phyloP scores from a whole-genome alignment of 306 rosid genomes.

The Cyclanthera cordifolia region DNA sequence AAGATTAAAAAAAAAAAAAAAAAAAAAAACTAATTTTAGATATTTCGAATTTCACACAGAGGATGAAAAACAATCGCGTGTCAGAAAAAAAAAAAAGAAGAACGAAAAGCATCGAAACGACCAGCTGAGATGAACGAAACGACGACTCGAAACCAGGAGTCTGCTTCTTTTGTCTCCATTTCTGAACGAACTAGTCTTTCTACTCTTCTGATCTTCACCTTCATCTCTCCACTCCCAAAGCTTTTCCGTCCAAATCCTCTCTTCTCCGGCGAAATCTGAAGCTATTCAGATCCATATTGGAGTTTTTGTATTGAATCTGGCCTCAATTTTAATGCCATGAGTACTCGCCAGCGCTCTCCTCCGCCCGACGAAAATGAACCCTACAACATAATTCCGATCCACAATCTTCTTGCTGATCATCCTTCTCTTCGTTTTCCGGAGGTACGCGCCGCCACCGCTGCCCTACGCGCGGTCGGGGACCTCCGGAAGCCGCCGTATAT shows the following conservation, averaged over 20 bases:
- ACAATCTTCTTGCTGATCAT: constrained; percentile 82
- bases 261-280: neutral
- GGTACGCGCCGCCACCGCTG: constrained; percentile 74
- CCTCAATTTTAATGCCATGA: constrained; percentile 11
- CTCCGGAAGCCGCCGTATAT: constrained; percentile 60
- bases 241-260: neutral
- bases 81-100: no score
- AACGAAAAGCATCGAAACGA: no score
- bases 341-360: constrained; percentile 26
- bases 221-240: constrained; percentile 1
- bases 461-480: constrained; percentile 50
- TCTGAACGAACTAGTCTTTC: neutral
- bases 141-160: neutral
- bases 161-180: constrained; percentile 6
- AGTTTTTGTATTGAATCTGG: neutral
- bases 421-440: constrained; percentile 81
- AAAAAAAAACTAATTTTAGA: neutral
- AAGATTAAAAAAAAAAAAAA: neutral
- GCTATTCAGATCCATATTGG: neutral
- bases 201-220: constrained; percentile 15
- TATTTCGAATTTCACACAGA: neutral
- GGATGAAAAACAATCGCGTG: no score
- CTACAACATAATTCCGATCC: constrained; percentile 75
- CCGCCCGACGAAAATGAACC: constrained; percentile 32
- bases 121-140: neutral